Percentiles rank a stretch among this genome's conserved stretches.
These are phyloP conservation scores for Jackrogersella multiformis DNA, from an alignment of 495 filamentous ascomycete species.

Conservation along the genomic window DNA sequence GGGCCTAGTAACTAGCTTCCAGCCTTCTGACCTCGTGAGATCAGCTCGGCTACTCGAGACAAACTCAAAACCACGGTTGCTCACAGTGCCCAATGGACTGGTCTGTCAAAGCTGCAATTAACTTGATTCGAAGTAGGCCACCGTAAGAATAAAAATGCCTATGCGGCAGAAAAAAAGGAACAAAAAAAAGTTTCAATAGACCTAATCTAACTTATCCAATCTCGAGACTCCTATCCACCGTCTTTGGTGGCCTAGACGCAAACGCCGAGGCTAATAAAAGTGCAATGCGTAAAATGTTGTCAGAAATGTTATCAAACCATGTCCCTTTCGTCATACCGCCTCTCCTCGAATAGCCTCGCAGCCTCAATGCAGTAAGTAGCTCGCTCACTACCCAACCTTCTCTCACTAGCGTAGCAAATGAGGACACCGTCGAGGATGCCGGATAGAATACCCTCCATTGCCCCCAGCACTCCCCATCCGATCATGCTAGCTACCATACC, in stretches of 20 bases:
- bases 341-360: slow-evolving; percentile 79
- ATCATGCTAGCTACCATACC: slow-evolving; percentile 91
- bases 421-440: slow-evolving; percentile 92
- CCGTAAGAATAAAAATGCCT: too few relatives aligned
- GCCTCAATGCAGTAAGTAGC: slow-evolving; percentile 91
- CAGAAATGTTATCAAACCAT: slow-evolving; percentile 43
- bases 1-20: too few relatives aligned
- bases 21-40: too few relatives aligned
- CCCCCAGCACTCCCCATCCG: slow-evolving; percentile 94
- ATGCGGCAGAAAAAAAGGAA: too few relatives aligned
- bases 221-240: slow-evolving; percentile 41
- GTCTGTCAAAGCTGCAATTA: too few relatives aligned
- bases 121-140: too few relatives aligned
- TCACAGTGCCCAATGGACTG: too few relatives aligned
- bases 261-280: slow-evolving; percentile 37
- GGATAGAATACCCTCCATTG: slow-evolving; percentile 91
- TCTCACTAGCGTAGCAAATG: slow-evolving; percentile 93
- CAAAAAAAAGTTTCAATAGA: slow-evolving; percentile 18
- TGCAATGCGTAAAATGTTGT: slow-evolving; percentile 27
- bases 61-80: too few relatives aligned
- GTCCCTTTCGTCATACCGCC: slow-evolving; percentile 48
- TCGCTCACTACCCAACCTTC: slow-evolving; percentile 67
- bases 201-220: slow-evolving; percentile 41
- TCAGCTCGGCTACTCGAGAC: too few relatives aligned
- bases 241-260: slow-evolving; percentile 25